Evolutionary conservation across 495 filamentous ascomycete genomes (phyloP).

Genomic region (Daldinia bambusicola): DNA sequence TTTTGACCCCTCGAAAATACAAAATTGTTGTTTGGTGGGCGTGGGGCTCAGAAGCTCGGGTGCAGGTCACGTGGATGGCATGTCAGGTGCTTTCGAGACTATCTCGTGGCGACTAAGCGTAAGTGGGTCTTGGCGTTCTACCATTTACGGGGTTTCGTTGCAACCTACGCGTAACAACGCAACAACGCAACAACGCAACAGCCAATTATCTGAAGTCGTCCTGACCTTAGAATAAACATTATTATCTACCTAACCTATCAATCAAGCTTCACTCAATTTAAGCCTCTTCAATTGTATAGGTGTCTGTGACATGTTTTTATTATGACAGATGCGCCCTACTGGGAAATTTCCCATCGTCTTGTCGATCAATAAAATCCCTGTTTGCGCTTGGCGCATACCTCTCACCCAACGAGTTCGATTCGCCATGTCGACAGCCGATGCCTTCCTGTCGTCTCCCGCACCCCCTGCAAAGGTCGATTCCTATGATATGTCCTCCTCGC

Average conservation of each 20-base stretch:
- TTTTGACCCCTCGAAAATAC: conserved; percentile 40
- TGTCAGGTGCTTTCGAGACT: conserved; percentile 41
- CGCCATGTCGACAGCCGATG: conserved; percentile 52
- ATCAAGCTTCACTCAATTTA: neutral
- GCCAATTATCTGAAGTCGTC: neutral
- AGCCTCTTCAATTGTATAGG: neutral
- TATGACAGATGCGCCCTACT: neutral
- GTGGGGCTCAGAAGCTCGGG: conserved; percentile 35
- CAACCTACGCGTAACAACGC: neutral
- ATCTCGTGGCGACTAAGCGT: conserved; percentile 48
- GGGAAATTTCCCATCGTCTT: conserved; percentile 29
- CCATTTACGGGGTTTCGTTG: neutral
- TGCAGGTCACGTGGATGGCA: conserved; percentile 32
- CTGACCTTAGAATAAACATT: conserved; percentile 9
- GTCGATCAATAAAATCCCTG: conserved; percentile 35
- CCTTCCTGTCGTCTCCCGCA: conserved; percentile 53
- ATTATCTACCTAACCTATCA: conserved; percentile 13
- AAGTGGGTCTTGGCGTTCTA: neutral
- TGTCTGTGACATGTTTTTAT: neutral
- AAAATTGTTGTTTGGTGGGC: conserved; percentile 39
- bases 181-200: too few species aligned
- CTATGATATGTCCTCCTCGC: conserved; percentile 56
- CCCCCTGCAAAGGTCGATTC: conserved; percentile 40
- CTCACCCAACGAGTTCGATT: conserved; percentile 28
- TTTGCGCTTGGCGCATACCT: conserved; percentile 57